Base-by-base conservation (phyloP, 768 basidiomycete genomes). In the Megacollybia marginata region DNA sequence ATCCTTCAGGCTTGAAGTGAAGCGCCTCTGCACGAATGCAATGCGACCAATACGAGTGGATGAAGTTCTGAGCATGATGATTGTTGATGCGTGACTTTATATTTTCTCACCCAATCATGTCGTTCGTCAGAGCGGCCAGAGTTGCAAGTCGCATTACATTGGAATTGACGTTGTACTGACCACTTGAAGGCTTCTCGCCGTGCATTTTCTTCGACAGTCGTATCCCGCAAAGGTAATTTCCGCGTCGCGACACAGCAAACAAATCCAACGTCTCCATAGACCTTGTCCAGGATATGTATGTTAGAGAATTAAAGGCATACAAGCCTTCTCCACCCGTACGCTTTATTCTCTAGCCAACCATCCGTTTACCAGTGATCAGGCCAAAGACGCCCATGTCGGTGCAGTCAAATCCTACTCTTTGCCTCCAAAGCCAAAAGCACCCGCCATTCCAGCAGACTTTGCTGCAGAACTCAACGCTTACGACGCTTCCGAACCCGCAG, bases 281-380 rank as follows among this genome's bases (percentile, higher is more conserved):
- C 74, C 74, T 94, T 62, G 76, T 97, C 48, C 89, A 94, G 78
- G 92, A 96, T 55, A 65, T 96, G 49, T 98, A 97, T 70, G 59
- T 98, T 57, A 83, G 77, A 62, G 88, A 95, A 72, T 76, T 98
- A 60, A 94, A 88, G 70, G 66, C 79, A 5, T 98, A 94, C 81
- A 95, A 91, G 74, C 76, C 89, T 36, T 71, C 82, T 33, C 70
- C 80, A 5, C 66, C 63, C 43, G 92, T 93, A 59, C 65, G 89
- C 76, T n/a, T 19, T 33, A 23, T 10, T 28, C 5, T n/a, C 5
- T 3, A 34, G 42, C n/a, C 43, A 28, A 32, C 18, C 19, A 16
- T n/a, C 42, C 44, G 32, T 48, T 53, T 34, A 42, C 16, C 42
- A 34, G 36, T 44, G 45, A 23, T 48, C 51, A 98, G 94, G 80